These are phyloP conservation scores for Penicillium sp. DNA, from an alignment of 2,329 filamentous ascomycete species.

Conservation along the genomic window DNA sequence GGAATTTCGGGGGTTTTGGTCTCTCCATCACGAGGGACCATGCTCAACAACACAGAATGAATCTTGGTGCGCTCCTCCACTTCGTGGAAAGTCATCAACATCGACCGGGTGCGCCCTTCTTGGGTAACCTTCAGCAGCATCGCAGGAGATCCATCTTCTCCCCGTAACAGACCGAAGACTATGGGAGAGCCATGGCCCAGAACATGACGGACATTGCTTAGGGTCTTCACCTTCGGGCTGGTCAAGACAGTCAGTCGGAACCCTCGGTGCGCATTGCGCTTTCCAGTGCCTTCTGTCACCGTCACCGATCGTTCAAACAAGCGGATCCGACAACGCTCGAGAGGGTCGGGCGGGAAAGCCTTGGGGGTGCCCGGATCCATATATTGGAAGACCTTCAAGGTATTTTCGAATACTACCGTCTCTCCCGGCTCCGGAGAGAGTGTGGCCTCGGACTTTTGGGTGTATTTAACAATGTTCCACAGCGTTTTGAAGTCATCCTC, in stretches of 20 bases:
- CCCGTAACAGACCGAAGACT: constrained; percentile 72
- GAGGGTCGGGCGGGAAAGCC: constrained; percentile 71
- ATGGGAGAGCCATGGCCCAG: constrained; percentile 65
- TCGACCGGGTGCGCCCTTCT: constrained; percentile 62
- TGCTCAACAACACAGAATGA: constrained; percentile 70
- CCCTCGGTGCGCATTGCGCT: constrained; percentile 70
- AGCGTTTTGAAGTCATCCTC: constrained; percentile 76
- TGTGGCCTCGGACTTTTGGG: constrained; percentile 68
- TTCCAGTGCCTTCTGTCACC: constrained; percentile 69
- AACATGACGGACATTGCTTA: constrained; percentile 72
- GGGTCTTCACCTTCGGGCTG: constrained; percentile 69
- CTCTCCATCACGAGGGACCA: constrained; percentile 65
- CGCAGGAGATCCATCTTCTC: constrained; percentile 66
- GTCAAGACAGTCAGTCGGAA: constrained; percentile 77
- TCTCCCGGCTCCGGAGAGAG: constrained; percentile 70
- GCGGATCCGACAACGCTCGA: constrained; percentile 67
- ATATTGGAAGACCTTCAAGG: constrained; percentile 73
- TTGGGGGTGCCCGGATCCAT: constrained; percentile 70
- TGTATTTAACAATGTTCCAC: constrained; percentile 83
- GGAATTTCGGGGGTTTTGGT: constrained; percentile 67
- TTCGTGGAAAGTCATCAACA: constrained; percentile 75
- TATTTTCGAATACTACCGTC: constrained; percentile 64
- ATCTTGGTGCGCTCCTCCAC: constrained; percentile 67
- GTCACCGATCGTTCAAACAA: constrained; percentile 70
- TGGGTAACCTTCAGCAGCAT: constrained; percentile 70